These are phyloP conservation scores for Candida bentonensis DNA, from an alignment of 805 yeast genomes.

Conservation along the genomic window DNA sequence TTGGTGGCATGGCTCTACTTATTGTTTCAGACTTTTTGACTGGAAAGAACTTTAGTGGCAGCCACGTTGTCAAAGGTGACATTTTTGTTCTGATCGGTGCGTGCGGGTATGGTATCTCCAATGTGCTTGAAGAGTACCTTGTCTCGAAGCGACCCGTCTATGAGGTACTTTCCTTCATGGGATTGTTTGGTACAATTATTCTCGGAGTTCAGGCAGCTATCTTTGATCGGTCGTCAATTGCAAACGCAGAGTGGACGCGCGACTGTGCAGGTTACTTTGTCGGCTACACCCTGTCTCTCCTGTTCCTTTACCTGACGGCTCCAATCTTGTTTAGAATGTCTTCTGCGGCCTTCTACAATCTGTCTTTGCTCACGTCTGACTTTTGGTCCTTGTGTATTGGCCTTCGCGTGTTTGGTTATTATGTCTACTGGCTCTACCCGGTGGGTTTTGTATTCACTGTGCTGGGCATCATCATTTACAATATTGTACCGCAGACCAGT, in stretches of 20 bases:
- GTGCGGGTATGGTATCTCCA: conserved; percentile 30
- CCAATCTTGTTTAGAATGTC: conserved; percentile 32
- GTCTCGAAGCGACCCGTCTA: conserved; percentile 31
- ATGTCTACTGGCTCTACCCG: conserved; percentile 32
- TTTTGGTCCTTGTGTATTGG: conserved; percentile 33
- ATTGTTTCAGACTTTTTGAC: conserved; percentile 27
- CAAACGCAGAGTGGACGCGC: conserved; percentile 25
- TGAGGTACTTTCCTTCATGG: conserved; percentile 30
- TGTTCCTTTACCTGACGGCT: conserved; percentile 27
- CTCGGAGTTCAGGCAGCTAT: conserved; percentile 32
- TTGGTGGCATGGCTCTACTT: conserved; percentile 30
- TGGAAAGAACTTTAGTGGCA: conserved; percentile 27
- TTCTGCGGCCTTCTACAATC: conserved; percentile 32
- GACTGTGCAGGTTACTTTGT: conserved; percentile 29
- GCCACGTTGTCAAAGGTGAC: conserved; percentile 29
- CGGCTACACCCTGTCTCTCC: conserved; percentile 28
- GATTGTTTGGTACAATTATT: conserved; percentile 28
- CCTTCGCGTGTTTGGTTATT: conserved; percentile 29
- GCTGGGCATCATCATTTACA: conserved; percentile 27
- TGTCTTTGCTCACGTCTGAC: conserved; percentile 29
- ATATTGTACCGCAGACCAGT: conserved; percentile 21
- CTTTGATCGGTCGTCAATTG: conserved; percentile 25
- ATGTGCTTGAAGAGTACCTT: conserved; percentile 29
- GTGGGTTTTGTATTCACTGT: conserved; percentile 31
- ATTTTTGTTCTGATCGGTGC: conserved; percentile 31